These are phyloP conservation scores for Helianthus annuus DNA, from an alignment of 129 eudicot species.

Conservation along the genomic window DNA sequence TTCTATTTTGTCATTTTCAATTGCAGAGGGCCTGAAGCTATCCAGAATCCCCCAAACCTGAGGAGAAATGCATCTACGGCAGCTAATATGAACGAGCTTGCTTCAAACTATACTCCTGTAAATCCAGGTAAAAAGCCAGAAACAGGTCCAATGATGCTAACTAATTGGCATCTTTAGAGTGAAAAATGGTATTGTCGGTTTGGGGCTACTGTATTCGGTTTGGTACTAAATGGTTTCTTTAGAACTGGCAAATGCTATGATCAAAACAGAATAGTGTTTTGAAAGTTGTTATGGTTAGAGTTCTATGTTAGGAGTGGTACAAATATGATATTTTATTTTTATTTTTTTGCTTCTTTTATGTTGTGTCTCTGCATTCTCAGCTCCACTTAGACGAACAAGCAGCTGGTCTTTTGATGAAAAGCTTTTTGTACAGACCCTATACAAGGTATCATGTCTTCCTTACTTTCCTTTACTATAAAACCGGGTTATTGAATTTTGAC, in stretches of 20 bases:
- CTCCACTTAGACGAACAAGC: conserved; percentile 68
- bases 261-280: not conserved
- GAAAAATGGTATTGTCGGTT: not conserved
- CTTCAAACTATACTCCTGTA: conserved; percentile 42
- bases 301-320: not conserved
- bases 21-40: conserved; percentile 57
- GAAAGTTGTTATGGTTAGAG: not conserved
- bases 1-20: conserved; percentile 12
- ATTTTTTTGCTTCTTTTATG: conserved; percentile 8
- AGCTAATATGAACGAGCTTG: conserved; percentile 58
- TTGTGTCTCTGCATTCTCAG: conserved; percentile 43
- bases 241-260: not conserved
- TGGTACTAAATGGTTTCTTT: conserved; percentile 9
- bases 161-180: not conserved
- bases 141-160: not conserved
- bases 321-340: not conserved
- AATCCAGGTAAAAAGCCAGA: conserved; percentile 53
- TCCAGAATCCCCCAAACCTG: conserved; percentile 53
- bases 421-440: conserved; percentile 77
- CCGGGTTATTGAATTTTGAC: not conserved
- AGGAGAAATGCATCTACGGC: conserved; percentile 80
- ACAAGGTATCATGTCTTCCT: conserved; percentile 58
- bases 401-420: conserved; percentile 89
- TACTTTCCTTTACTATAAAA: not conserved
- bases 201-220: conserved; percentile 1